phyloP scores from a whole-genome alignment of 345 rosid species.

The Euphorbia lathyris region DNA sequence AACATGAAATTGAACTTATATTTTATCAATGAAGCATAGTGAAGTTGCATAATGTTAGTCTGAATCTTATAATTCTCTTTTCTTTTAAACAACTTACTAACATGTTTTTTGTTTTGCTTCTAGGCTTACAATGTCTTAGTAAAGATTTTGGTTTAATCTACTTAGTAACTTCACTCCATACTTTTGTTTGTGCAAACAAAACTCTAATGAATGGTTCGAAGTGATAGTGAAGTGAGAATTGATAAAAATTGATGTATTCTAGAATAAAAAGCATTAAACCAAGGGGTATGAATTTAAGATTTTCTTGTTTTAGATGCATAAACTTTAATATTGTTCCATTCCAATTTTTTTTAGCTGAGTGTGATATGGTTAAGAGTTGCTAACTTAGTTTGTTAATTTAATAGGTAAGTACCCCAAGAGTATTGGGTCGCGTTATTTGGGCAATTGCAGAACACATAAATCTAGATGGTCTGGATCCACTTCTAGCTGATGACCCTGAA shows the following conservation, averaged over 20 bases:
- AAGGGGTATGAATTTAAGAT: neutral
- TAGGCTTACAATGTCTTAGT: neutral
- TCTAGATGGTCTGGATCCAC: constrained; percentile 95
- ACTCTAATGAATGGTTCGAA: neutral
- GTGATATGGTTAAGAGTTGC: neutral
- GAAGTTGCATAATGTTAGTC: neutral
- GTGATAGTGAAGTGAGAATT: neutral
- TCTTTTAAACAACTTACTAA: neutral
- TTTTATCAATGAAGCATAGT: neutral
- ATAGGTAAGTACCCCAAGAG: constrained; percentile 77
- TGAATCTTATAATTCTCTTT: neutral
- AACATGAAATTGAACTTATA: neutral
- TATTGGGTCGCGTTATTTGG: constrained; percentile 83
- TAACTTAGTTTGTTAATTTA: constrained; percentile 20
- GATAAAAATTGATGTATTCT: neutral
- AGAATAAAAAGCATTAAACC: neutral
- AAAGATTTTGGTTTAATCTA: neutral
- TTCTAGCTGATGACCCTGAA: constrained; percentile 97
- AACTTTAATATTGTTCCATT: neutral
- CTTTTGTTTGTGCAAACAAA: neutral
- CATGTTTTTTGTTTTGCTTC: neutral
- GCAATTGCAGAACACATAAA: constrained; percentile 89
- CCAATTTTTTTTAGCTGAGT: neutral
- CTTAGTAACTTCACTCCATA: neutral
- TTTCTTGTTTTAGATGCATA: neutral